Conservation (phyloP, 306 rosid species). For the Vachellia collinsii region DNA sequence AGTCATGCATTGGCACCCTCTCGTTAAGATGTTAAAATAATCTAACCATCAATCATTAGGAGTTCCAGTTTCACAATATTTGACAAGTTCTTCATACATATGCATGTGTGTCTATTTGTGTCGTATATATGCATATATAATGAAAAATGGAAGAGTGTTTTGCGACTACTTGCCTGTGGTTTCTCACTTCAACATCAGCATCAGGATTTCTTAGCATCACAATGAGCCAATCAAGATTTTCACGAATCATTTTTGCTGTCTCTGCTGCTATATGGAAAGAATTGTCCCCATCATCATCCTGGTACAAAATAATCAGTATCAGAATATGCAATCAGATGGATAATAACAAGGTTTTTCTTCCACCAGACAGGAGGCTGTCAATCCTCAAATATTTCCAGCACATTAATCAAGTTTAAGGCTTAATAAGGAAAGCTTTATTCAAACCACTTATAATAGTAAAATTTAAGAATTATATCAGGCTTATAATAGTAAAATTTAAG, state of each 20-base stretch:
- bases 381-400: conserved; percentile 24
- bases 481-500: conserved; percentile 5
- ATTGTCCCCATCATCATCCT: conserved; percentile 97
- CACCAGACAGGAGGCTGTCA: conserved; percentile 3
- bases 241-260: conserved; percentile 94
- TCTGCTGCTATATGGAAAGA: conserved; percentile 98
- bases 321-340: conserved; percentile 29
- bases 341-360: conserved; percentile 11
- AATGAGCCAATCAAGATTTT: conserved; percentile 95
- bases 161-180: conserved; percentile 74
- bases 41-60: conserved; percentile 13
- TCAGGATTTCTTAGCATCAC: conserved; percentile 79
- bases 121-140: not conserved
- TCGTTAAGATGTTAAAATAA: conserved; percentile 26
- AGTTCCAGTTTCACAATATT: conserved; percentile 7
- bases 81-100: conserved; percentile 21
- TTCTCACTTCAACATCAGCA: conserved; percentile 90
- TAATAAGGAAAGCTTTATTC: not conserved
- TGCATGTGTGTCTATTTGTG: not conserved
- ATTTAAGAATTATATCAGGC: conserved; percentile 10
- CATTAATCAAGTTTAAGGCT: conserved; percentile 2
- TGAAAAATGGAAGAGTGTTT: not conserved
- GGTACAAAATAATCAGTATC: conserved; percentile 38
- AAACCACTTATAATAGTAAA: conserved; percentile 3
- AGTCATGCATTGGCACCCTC: conserved; percentile 14